These are phyloP conservation scores for Leccinum longicurvipes DNA, from an alignment of 768 basidiomycete species.

Conservation along the genomic window DNA sequence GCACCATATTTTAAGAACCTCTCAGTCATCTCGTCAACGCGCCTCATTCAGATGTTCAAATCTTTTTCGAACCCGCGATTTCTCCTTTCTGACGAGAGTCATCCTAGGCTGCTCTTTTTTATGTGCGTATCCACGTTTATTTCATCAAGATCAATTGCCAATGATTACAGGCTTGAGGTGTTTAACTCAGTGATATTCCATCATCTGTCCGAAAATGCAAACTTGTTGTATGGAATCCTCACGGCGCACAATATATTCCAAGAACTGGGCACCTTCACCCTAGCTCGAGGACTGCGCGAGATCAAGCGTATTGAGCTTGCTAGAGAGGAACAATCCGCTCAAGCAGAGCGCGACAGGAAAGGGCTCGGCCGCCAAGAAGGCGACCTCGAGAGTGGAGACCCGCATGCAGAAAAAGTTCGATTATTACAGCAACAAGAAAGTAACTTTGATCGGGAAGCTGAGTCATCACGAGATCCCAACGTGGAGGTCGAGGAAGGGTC, in stretches of 20 bases:
- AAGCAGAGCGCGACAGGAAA: constrained; percentile 26
- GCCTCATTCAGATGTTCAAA: constrained; percentile 83
- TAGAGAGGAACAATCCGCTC: constrained; percentile 61
- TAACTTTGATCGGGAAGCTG: constrained; percentile 21
- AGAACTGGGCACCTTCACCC: constrained; percentile 87
- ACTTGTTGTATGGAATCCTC: constrained; percentile 82
- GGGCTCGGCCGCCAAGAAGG: constrained; percentile 13
- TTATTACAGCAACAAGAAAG: constrained; percentile 55
- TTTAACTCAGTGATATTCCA: constrained; percentile 84
- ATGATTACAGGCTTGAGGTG: constrained; percentile 67
- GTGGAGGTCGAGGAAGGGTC: constrained; percentile 14
- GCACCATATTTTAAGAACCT: constrained; percentile 85
- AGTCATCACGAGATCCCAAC: constrained; percentile 16
- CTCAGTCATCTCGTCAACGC: constrained; percentile 75
- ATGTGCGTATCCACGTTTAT: constrained; percentile 48
- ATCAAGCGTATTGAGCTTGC: constrained; percentile 70
- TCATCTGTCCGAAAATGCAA: constrained; percentile 79
- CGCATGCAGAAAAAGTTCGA: constrained; percentile 58
- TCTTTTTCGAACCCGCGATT: constrained; percentile 91
- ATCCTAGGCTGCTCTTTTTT: constrained; percentile 89
- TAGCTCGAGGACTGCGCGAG: constrained; percentile 81
- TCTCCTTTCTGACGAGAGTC: constrained; percentile 89
- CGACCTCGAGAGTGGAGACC: constrained; percentile 28
- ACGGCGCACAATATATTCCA: constrained; percentile 84
- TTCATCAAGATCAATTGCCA: not conserved